Evolutionary conservation across 1,284 basidiomycete species (phyloP).

Genomic region (Rhodotorula sp.): DNA sequence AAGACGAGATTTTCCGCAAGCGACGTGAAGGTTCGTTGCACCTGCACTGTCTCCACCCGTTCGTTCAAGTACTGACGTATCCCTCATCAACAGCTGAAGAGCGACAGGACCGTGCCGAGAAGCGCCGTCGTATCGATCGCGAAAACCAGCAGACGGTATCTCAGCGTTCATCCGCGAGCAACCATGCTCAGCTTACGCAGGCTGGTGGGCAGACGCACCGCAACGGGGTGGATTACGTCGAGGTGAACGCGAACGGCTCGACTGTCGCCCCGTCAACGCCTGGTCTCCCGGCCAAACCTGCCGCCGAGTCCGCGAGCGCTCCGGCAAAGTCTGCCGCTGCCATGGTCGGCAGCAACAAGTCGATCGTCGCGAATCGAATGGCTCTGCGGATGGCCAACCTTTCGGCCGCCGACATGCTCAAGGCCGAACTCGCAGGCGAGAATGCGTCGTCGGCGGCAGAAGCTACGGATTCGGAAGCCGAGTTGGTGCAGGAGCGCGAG

Average conservation of each 20-base stretch:
- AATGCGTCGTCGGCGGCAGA: constrained; percentile 51
- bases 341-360: constrained; percentile 55
- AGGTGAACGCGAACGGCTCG: constrained; percentile 28
- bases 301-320: background rate
- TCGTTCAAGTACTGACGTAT: no score
- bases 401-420: constrained; percentile 88
- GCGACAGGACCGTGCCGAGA: constrained; percentile 72
- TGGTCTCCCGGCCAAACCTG: constrained; percentile 18
- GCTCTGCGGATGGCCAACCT: constrained; percentile 93
- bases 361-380: constrained; percentile 79
- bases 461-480: background rate
- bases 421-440: constrained; percentile 68
- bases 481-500: constrained; percentile 19
- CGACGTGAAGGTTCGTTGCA: constrained; percentile 77
- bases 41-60: no score
- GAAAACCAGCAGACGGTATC: constrained; percentile 50
- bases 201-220: constrained; percentile 23
- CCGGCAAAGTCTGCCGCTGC: constrained; percentile 4
- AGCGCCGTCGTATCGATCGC: constrained; percentile 78
- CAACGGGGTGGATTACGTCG: constrained; percentile 37
- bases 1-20: constrained; percentile 92
- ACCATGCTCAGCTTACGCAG: constrained; percentile 18
- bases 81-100: constrained; percentile 68
- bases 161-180: constrained; percentile 2
- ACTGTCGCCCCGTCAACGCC: constrained; percentile 8